Evolutionary conservation across 768 basidiomycete species (phyloP), one percentile per base, ranked within the genome.

Genomic region (Antrodiella citrinella): DNA sequence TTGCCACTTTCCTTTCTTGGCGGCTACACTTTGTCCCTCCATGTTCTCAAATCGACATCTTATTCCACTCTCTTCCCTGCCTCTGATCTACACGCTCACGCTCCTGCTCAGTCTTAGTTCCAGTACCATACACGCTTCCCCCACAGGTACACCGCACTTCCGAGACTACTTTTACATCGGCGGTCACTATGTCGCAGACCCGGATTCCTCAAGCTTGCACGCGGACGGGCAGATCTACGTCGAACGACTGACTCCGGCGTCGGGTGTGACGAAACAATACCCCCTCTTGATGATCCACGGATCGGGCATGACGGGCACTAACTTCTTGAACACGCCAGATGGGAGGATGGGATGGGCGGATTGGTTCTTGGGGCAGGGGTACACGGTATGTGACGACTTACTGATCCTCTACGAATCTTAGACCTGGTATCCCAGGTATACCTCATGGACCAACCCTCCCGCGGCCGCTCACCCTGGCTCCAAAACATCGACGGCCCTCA

Each of bases 281-380:
- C 45, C 45, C 10, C 25, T 47, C 11, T 15, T 47, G 11, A 3
- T 47, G 4, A 26, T 47, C 7, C 45, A 47, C 25, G 45, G 45
- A 26, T 3, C 5, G 24, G 45, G 45, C 3, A 47, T 47, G 45
- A 30, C 45, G 23, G 45, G 23, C 45, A 47, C 45, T 12, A 47
- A 47, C n/a, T 47, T 47, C 45, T 26, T 47, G 23, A 47, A 47
- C 45, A 47, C 45, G 45, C 45, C 45, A 22, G 45, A 47, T 26
- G 45, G 45, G 7, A 22, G 45, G 7, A 13, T 11, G 23, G 45
- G 45, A 4, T 47, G 45, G 45, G 45, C 45, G 45, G 45, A 47
- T 26, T 26, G 26, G 12, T 47, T 47, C 25, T 9, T 47, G 15
- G 13, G 45, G 23, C 4, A 26, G 25, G 45, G 45, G 18, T 47